Percentiles rank a stretch among this genome's conserved stretches.
phyloP scores from a whole-genome alignment of 805 yeast species.

The Saturnispora sekii region DNA sequence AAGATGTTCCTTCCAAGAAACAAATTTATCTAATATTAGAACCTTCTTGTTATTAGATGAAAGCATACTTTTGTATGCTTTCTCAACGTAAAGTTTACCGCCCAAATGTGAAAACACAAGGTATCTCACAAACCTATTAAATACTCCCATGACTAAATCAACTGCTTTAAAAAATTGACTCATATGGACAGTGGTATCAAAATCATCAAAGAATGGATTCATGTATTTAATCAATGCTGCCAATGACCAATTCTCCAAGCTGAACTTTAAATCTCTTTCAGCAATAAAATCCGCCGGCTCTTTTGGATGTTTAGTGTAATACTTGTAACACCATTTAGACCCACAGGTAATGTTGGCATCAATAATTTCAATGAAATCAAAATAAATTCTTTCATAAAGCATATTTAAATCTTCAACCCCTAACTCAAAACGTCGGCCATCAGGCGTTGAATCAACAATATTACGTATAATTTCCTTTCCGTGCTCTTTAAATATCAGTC shows the following conservation, averaged over 20 bases:
- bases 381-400: constrained; percentile 65
- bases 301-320: background rate
- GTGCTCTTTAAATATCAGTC: constrained; percentile 76
- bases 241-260: constrained; percentile 58
- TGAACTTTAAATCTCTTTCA: constrained; percentile 34
- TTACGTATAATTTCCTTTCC: constrained; percentile 58
- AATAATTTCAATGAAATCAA: constrained; percentile 75
- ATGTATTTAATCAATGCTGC: constrained; percentile 66
- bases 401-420: constrained; percentile 38
- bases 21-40: constrained; percentile 57
- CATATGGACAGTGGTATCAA: constrained; percentile 52
- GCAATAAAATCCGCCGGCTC: constrained; percentile 3
- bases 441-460: constrained; percentile 28
- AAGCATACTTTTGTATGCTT: constrained; percentile 50
- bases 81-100: constrained; percentile 62
- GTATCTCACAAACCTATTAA: constrained; percentile 52
- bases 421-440: background rate
- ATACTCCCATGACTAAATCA: constrained; percentile 69
- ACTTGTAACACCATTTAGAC: constrained; percentile 4
- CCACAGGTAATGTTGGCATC: constrained; percentile 47
- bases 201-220: constrained; percentile 76
- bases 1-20: constrained; percentile 89
- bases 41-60: constrained; percentile 31
- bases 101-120: constrained; percentile 85
- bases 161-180: constrained; percentile 54